Evolutionary conservation across 2,329 filamentous ascomycete species (phyloP), one percentile per base, ranked within the genome.

Genomic region (Reticulascus tulasneorum): DNA sequence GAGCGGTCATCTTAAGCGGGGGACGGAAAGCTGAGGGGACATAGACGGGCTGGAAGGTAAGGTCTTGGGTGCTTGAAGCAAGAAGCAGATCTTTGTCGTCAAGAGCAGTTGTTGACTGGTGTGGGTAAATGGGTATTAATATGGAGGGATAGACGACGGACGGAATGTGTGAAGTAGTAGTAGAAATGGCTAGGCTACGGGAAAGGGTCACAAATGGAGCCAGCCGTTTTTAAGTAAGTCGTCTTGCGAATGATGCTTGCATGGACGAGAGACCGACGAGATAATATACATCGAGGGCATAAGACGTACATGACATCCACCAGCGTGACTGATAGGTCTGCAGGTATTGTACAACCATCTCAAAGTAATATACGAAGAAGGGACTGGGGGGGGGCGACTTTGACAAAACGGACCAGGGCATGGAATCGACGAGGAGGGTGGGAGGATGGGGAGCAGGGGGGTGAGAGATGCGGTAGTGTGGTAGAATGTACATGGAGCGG

Each of bases 211-310:
- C 40, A 37, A 37, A 40, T 43, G 43, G 25, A 44, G 42, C 31
- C 34, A 41, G 40, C 35, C 20, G 37, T 44, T 29, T 40, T 40
- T 24, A 33, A 35, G 30, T 23, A 33, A 20, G 30, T 31, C 15
- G 40, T 19, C 18, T 37, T 33, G 31, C 34, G 34, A 29, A 28
- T 25, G 38, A 18, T 29, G 40, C 26, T 35, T 46, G 33, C 44
- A 44, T 46, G 44, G 44, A 46, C 37, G 37, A 46, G 37, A 43
- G 44, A 43, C 44, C 42, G 43, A 37, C 42, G 26, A 29, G 41
- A 42, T 38, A 19, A 42, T 42, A 40, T 31, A 40, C 40, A 42
- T 20, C 28, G 40, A 36, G 40, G 29, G 23, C 37, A 40, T 40
- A 37, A 37, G 40, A 35, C 40, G 35, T 40, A 20, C 29, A 18